Base-by-base conservation (phyloP, 768 basidiomycete species). In the Hypholoma sublateritium region DNA sequence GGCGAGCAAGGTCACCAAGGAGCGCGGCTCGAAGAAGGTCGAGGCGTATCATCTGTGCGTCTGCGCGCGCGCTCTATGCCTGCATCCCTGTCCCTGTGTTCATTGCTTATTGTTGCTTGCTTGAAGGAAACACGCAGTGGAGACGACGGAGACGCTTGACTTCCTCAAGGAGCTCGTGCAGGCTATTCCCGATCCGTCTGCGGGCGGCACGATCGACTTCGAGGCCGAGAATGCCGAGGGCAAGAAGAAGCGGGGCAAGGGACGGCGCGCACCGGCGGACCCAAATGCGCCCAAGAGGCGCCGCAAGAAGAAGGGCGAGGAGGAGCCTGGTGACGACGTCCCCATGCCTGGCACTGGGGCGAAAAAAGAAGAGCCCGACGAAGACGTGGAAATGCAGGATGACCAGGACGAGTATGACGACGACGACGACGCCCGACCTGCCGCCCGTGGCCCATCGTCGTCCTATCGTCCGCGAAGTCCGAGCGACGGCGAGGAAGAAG, bases 121-220 rank as follows among this genome's bases (percentile, higher is more conserved):
- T 14, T 22, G n/a, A 35, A 98, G 95, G 61, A 98, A 98, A 79
- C 91, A 94, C 64, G 93, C 94, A 0, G 86, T 98, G 8, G 89
- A 91, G 56, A 87, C 86, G 14, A 89, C 87, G 11, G 88, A 93
- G 61, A 91, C 86, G 78, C 85, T 98, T 49, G 96, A 98, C 71
- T 98, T 98, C 72, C 81, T 98, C 32, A 90, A 92, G 68, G 95
- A 98, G 68, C 85, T 97, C 51, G 94, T 96, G 21, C 86, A 89
- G 66, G 74, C 78, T 35, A 85, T 96, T 5, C 89, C 92, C 0
- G 95, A 98, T 71, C 95, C 95, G 0, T 89, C 91, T 3, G 85
- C 85, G 17, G 90, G 91, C 11, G 91, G 88, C 2, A 91, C 88
- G 0, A 83, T 90, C 42, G 85, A 89, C 64, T 70, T 91, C 14